Conservation (phyloP, 2,329 filamentous ascomycete genomes). For the Trichothecium roseum region DNA sequence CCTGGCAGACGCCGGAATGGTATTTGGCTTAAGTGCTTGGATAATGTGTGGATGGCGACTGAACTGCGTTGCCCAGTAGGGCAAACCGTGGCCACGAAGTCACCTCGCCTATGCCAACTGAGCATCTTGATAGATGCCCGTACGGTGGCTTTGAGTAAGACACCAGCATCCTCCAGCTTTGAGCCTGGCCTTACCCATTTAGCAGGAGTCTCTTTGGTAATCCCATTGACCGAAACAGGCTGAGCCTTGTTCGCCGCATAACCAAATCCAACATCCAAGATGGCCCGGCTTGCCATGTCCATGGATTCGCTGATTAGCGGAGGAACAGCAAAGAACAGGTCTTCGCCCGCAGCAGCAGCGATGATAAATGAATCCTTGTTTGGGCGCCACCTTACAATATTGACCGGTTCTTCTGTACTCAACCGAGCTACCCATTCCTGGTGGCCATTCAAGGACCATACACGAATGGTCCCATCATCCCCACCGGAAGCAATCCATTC, state of each 20-base stretch:
- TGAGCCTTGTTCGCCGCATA: constrained; percentile 67
- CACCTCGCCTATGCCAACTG: constrained; percentile 86
- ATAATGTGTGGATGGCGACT: constrained; percentile 88
- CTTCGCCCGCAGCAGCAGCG: constrained; percentile 74
- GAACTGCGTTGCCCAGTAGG: constrained; percentile 68
- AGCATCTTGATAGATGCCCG: constrained; percentile 76
- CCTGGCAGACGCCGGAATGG: constrained; percentile 75
- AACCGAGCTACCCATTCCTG: constrained; percentile 80
- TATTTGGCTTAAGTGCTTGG: constrained; percentile 88
- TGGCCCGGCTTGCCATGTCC: constrained; percentile 62
- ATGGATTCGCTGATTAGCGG: constrained; percentile 61
- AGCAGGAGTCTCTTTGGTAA: constrained; percentile 64
- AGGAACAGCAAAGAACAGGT: constrained; percentile 76
- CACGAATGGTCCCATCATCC: constrained; percentile 82
- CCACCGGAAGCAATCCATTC: constrained; percentile 84
- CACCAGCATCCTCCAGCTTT: constrained; percentile 64
- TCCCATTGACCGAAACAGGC: constrained; percentile 38
- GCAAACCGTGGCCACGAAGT: constrained; percentile 89
- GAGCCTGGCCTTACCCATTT: constrained; percentile 75
- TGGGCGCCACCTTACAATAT: constrained; percentile 83
- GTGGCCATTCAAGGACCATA: constrained; percentile 86
- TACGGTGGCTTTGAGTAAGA: constrained; percentile 72
- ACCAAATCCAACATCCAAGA: constrained; percentile 85
- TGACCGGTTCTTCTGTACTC: constrained; percentile 68
- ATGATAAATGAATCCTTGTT: constrained; percentile 71